Percentiles rank a stretch among this genome's conserved stretches.
phyloP scores from a whole-genome alignment of 1,284 basidiomycete species.

The Boletellus sp. region DNA sequence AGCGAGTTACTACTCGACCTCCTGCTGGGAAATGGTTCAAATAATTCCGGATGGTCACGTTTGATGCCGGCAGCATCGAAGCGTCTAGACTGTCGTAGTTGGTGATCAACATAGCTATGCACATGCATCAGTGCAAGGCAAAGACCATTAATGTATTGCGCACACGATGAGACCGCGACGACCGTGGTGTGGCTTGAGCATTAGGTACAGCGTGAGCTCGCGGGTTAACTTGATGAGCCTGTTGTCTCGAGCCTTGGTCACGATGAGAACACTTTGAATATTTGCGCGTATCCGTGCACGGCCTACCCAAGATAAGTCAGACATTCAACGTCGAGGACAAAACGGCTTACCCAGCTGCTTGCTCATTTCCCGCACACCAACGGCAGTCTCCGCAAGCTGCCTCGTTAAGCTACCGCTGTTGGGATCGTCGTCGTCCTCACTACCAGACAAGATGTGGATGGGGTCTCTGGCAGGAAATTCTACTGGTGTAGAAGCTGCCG shows the following conservation, averaged over 20 bases:
- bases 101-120: slow-evolving; percentile 88
- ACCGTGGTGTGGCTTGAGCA: slow-evolving; percentile 70
- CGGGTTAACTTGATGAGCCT: slow-evolving; percentile 92
- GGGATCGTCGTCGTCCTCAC: slow-evolving; percentile 66
- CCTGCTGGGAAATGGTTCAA: slow-evolving; percentile 72
- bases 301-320: slow-evolving; percentile 46
- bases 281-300: slow-evolving; percentile 89
- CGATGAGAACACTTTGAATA: slow-evolving; percentile 91
- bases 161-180: slow-evolving; percentile 78
- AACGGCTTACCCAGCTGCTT: slow-evolving; percentile 85
- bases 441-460: slow-evolving; percentile 28
- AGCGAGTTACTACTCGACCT: slow-evolving; percentile 63
- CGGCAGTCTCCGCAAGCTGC: slow-evolving; percentile 94
- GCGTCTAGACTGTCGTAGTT: slow-evolving; percentile 86
- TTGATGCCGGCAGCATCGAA: slow-evolving; percentile 92
- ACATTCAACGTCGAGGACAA: background rate
- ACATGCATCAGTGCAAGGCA: slow-evolving; percentile 11
- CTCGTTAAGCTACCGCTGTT: slow-evolving; percentile 78
- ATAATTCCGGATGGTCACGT: slow-evolving; percentile 85
- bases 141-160: slow-evolving; percentile 29
- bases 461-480: slow-evolving; percentile 20
- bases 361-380: slow-evolving; percentile 97
- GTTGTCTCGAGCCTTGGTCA: slow-evolving; percentile 98
- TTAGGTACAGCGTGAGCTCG: slow-evolving; percentile 92
- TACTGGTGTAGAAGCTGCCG: slow-evolving; percentile 10